These are phyloP conservation scores for Thalassia testudinum DNA, from an alignment of 116 monocot species.

Conservation along the genomic window DNA sequence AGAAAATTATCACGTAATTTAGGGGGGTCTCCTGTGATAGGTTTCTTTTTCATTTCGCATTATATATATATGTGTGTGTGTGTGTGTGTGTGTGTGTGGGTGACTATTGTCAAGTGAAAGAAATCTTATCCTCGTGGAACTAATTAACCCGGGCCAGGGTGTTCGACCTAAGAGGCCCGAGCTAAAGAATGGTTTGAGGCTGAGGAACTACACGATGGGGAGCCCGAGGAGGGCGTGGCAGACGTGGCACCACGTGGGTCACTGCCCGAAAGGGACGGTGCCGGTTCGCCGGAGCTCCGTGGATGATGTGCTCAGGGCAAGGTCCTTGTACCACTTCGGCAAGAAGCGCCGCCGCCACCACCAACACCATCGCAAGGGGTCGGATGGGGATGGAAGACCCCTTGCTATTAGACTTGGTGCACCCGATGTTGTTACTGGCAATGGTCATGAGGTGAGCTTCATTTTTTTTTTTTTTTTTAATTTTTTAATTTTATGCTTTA, in stretches of 20 bases:
- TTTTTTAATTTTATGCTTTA: no score
- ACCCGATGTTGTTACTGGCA: constrained; percentile 90
- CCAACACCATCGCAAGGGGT: no score
- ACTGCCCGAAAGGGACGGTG: constrained; percentile 71
- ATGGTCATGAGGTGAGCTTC: constrained; percentile 85
- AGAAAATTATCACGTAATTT: no score
- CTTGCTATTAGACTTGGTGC: constrained; percentile 16
- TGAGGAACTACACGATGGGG: constrained; percentile 25
- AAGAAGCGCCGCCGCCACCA: constrained; percentile 42
- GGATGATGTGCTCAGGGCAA: constrained; percentile 64
- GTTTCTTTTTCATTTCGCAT: no score
- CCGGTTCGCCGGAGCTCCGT: constrained; percentile 62
- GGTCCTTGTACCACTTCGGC: constrained; percentile 68
- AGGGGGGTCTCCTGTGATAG: no score
- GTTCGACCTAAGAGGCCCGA: constrained; percentile 24
- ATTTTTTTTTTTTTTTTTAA: no score
- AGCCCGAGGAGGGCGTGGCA: constrained; percentile 39
- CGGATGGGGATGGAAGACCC: neutral
- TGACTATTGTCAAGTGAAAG: no score
- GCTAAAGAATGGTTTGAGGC: constrained; percentile 8
- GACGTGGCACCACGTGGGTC: constrained; percentile 72
- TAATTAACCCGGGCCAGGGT: no score
- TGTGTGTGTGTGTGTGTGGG: no score
- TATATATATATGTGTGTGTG: no score
- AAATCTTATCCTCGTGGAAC: no score